Base-by-base conservation (phyloP, 257 asterid species). In the Coffea canephora region DNA sequence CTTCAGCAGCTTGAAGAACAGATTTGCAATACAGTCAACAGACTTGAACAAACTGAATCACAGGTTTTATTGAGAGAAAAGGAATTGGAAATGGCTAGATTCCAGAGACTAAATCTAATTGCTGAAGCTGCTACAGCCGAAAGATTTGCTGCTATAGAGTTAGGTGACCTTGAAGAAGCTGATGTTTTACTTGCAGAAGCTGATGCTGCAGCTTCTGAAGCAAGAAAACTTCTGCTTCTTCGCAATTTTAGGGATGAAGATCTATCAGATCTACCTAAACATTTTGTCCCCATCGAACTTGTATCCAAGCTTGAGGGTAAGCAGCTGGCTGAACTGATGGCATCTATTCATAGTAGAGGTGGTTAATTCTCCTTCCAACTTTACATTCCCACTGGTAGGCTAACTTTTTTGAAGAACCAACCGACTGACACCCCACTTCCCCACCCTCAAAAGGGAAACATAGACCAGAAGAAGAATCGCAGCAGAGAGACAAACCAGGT, bases 141-240 rank as follows among this genome's bases (percentile, higher is more conserved):
- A 76, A 86, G 89, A 84, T 86, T 81, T 54, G 83, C 88, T 62
- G 91, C 91, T 45, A 46, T 88, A 57, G 89, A 88, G 73, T 82
- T 84, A 57, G 87, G 88, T 75, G 89, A 86, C 78, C 69, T 52
- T 69, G 89, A 84, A 78, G 91, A 88, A 80, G 89, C 91, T 69
- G 84, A 85, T 27, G 69, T 70, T 65, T 82, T 88, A 61, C 74
- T 77, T 72, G 84, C 80, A 50, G 91, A 88, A 81, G 85, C 84
- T 77, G 86, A 85, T 74, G 87, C 84, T 69, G 88, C 83, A n/a
- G 77, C 75, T 74, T 78, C 82, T 15, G 91, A 88, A 82, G 89
- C 91, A 71, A 82, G 73, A 57, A 88, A 81, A 75, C 86, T 88
- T 74, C 74, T 80, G 75, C 79, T 54, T 25, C 66, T 84, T 10